A percentile compares a stretch with the other conserved stretches of the same genome.
phyloP scores from a whole-genome alignment of 805 yeast species.

The Komagataella populi region DNA sequence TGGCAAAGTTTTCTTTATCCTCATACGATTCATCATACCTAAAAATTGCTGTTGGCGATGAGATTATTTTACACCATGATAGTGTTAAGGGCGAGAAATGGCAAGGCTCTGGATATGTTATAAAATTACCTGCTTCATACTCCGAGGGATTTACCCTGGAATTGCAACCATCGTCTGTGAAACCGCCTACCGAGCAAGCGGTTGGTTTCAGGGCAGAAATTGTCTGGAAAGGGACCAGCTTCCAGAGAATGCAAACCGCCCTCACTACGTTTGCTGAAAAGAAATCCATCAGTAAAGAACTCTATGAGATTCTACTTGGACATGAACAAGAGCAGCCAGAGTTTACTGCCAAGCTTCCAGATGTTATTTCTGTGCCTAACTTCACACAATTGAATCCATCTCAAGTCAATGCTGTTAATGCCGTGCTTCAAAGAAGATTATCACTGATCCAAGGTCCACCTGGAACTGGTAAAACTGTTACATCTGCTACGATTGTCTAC shows the following conservation, averaged over 20 bases:
- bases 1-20: slow-evolving; percentile 58
- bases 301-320: slow-evolving; percentile 72
- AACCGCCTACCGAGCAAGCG: slow-evolving; percentile 46
- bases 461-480: slow-evolving; percentile 91
- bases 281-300: slow-evolving; percentile 55
- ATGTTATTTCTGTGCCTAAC: slow-evolving; percentile 47
- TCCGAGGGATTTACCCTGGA: slow-evolving; percentile 66
- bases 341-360: slow-evolving; percentile 50
- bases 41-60: slow-evolving; percentile 77
- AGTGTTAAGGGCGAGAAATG: slow-evolving; percentile 49
- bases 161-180: slow-evolving; percentile 24
- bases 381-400: slow-evolving; percentile 62
- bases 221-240: slow-evolving; percentile 81
- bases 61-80: slow-evolving; percentile 50
- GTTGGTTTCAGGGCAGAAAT: slow-evolving; percentile 73
- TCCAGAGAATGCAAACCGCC: slow-evolving; percentile 74
- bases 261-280: slow-evolving; percentile 59
- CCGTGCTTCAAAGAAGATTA: slow-evolving; percentile 57
- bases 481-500: slow-evolving; percentile 78
- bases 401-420: slow-evolving; percentile 63
- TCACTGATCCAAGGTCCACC: slow-evolving; percentile 92
- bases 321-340: slow-evolving; percentile 56
- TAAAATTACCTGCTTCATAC: slow-evolving; percentile 52
- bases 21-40: slow-evolving; percentile 52
- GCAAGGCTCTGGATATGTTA: slow-evolving; percentile 61